These are phyloP conservation scores for Cryptococcus amylolentus DNA, from an alignment of 1,284 basidiomycete genomes.

Conservation along the genomic window DNA sequence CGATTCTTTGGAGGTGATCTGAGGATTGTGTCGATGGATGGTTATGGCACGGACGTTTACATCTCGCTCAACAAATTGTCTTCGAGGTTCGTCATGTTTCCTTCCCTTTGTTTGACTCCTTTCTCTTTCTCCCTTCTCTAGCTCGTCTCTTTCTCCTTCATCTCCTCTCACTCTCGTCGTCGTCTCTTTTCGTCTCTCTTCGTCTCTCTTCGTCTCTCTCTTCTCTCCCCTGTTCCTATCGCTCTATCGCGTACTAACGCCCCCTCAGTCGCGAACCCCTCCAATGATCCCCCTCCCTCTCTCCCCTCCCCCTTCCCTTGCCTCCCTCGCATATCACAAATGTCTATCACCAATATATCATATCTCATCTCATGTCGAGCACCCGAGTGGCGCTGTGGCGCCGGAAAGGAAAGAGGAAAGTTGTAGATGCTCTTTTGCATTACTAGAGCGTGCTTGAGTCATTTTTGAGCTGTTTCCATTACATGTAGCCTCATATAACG, in stretches of 20 bases:
- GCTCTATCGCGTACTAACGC: not conserved
- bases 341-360: not conserved
- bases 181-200: too few relatives aligned
- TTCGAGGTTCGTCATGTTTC: slow-evolving; percentile 21
- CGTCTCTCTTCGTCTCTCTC: too few relatives aligned
- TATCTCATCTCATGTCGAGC: not conserved
- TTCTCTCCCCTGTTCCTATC: too few relatives aligned
- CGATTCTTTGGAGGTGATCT: slow-evolving; percentile 96
- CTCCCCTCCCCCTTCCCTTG: not conserved
- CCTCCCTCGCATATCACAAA: not conserved
- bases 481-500: too few relatives aligned
- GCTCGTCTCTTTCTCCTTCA: not conserved
- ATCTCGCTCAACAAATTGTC: slow-evolving; percentile 48
- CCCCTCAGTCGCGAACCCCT: not conserved
- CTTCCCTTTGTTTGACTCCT: not conserved
- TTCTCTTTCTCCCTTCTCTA: not conserved
- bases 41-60: slow-evolving; percentile 69
- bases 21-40: slow-evolving; percentile 96
- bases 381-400: too few relatives aligned
- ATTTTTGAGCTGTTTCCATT: too few relatives aligned
- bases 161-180: not conserved
- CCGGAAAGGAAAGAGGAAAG: not conserved
- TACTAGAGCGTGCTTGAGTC: not conserved
- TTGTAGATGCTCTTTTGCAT: not conserved
- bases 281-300: not conserved